These are phyloP conservation scores for Phialocephala subalpina DNA, from an alignment of 2,329 filamentous ascomycete genomes.

Conservation along the genomic window DNA sequence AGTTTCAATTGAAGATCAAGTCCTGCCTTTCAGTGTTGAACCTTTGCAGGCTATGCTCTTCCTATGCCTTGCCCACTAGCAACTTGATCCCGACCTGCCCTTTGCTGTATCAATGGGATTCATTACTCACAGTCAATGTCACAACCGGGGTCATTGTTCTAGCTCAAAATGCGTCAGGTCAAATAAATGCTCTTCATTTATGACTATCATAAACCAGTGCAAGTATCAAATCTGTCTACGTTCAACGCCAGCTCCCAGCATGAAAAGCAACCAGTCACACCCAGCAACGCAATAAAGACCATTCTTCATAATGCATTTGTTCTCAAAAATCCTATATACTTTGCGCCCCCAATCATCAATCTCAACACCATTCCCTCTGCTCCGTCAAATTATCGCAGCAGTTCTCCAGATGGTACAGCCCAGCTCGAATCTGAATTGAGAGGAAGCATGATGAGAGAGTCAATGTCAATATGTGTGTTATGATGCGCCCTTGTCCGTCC, in stretches of 20 bases:
- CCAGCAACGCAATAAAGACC: background rate
- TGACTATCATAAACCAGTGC: background rate
- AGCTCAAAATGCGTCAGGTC: background rate
- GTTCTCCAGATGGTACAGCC: background rate
- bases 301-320: conserved; percentile 22
- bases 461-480: background rate
- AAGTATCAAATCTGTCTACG: background rate
- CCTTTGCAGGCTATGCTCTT: too few relatives aligned
- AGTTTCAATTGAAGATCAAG: too few relatives aligned
- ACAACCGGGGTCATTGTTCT: too few relatives aligned
- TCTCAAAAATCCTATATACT: conserved; percentile 8
- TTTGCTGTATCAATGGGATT: too few relatives aligned
- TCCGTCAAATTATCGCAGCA: background rate
- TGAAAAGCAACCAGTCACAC: background rate
- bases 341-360: background rate
- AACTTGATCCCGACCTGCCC: too few relatives aligned
- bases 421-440: background rate
- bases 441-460: background rate
- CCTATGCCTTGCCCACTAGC: too few relatives aligned
- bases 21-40: too few relatives aligned
- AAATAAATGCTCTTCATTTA: background rate
- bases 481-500: conserved; percentile 4
- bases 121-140: too few relatives aligned
- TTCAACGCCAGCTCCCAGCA: background rate
- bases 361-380: background rate